Evolutionary conservation across 768 basidiomycete genomes (phyloP), one percentile per base, ranked within the genome.

Genomic region (Trametes coccinea): DNA sequence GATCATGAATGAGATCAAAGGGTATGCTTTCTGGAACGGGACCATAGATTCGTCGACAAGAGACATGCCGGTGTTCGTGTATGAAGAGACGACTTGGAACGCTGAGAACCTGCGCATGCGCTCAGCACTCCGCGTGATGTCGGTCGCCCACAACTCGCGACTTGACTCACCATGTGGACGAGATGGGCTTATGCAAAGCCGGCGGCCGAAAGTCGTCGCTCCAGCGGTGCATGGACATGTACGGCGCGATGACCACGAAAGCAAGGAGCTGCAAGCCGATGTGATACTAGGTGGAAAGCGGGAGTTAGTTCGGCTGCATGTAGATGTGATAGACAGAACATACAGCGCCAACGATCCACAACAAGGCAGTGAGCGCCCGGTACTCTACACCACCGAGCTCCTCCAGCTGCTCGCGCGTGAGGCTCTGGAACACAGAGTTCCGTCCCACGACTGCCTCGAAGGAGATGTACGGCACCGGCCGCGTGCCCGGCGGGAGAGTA

Each of bases 311-410:
- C 46, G 47, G 39, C 22, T 22, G 65, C 53, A 27, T 22, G 22
- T 22, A 22, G 22, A 17, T 14, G 29, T 44, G 37, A 30, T 6
- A 53, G n/a, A 50, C n/a, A 39, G 10, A 37, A 80, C 90, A 69
- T 71, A 95, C 93, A 37, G 76, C 71, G 10, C 82, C 82, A 40
- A 96, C 84, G 57, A 95, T 82, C 89, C 91, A 95, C 9, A 94
- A 76, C 52, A 97, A 73, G 2, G 88, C 84, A 46, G 87, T 88
- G 64, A 97, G 75, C 11, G 90, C 91, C 9, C 94, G 82, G 70
- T 92, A 98, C 72, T 99, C 96, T 6, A 97, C 89, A 17, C 96
- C 95, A 4, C 95, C 95, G 4, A 98, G 76, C 72, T 97, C 93
- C 66, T 96, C 94, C 66, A 92, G 77, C 69, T 98, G 90, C 49